These are phyloP conservation scores for Citrullus mucosospermus DNA, from an alignment of 306 rosid genomes.

Conservation along the genomic window DNA sequence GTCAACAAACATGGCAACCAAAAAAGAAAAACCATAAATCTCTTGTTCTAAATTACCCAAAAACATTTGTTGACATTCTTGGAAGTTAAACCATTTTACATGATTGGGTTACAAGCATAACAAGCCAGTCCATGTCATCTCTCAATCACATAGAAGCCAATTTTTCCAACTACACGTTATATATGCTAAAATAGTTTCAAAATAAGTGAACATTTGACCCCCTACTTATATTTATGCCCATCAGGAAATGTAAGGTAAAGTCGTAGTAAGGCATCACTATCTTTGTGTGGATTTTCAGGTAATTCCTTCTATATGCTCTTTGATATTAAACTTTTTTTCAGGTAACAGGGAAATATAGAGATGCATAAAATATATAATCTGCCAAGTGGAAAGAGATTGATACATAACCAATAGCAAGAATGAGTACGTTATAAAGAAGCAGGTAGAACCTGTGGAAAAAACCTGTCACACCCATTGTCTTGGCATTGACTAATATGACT, in stretches of 20 bases:
- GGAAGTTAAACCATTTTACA: background rate
- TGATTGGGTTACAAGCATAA: background rate
- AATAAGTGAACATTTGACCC: background rate
- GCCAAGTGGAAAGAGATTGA: background rate
- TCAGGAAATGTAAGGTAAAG: background rate
- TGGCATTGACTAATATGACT: slow-evolving; percentile 57
- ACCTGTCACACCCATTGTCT: slow-evolving; percentile 54
- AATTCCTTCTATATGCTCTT: background rate
- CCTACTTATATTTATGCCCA: background rate
- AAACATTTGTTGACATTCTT: background rate
- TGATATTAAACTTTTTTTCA: background rate
- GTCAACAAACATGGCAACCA: background rate
- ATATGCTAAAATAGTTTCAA: background rate
- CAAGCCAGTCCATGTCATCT: background rate
- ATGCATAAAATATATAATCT: background rate
- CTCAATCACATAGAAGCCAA: background rate
- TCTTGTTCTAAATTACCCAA: background rate
- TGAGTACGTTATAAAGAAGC: background rate
- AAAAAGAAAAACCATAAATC: background rate
- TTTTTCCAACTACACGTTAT: background rate
- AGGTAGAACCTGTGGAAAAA: slow-evolving; percentile 85
- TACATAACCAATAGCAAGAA: background rate
- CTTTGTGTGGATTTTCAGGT: background rate
- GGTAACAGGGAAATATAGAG: background rate
- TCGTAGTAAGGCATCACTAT: background rate